Base-by-base conservation (phyloP, 805 yeast species). In the Yamadazyma sp. region DNA sequence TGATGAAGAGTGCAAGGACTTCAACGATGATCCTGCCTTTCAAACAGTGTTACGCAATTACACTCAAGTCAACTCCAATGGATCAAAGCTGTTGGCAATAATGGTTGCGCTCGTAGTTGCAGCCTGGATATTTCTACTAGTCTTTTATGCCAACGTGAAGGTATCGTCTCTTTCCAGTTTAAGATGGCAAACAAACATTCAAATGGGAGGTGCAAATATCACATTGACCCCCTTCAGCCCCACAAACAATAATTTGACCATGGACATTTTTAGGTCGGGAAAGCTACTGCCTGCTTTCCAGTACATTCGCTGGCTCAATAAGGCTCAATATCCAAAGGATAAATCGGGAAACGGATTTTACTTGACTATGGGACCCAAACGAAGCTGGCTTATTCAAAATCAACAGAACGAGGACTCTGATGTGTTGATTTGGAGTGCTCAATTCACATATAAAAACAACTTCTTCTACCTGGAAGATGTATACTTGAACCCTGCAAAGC, bases 361-460 rank as follows among this genome's bases (percentile, higher is more conserved):
- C 39, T 37, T 62, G 27, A 53, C 54, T 6, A 25, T 35, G 27
- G 44, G 38, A 1, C 38, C 37, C 4, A 28, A 42, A 15, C 32
- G 32, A 6, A 25, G 41, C 9, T 55, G 47, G 23, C 45, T 53
- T 3, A 45, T 67, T 5, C 47, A 47, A n/a, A 59, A 57, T 41
- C 43, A 51, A 0, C 59, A 66, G 40, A 41, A 60, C 3, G 43
- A 42, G 9, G 19, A 25, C 11, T 12, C 20, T 7, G 55, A 52
- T 23, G 48, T 53, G 2, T 35, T 75, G 4, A 51, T 67, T 14
- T 60, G 57, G 12, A 27, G 51, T 5, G 32, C 36, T 3, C 59
- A 52, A 19, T 71, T 84, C 37, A 47, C 47, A 0, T 75, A 70
- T 50, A 57, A 67, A 2, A 78, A 69, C 46, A 51, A 52, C 33